Base-by-base conservation (phyloP, 1,284 basidiomycete genomes). In the Wolfiporia cocos region DNA sequence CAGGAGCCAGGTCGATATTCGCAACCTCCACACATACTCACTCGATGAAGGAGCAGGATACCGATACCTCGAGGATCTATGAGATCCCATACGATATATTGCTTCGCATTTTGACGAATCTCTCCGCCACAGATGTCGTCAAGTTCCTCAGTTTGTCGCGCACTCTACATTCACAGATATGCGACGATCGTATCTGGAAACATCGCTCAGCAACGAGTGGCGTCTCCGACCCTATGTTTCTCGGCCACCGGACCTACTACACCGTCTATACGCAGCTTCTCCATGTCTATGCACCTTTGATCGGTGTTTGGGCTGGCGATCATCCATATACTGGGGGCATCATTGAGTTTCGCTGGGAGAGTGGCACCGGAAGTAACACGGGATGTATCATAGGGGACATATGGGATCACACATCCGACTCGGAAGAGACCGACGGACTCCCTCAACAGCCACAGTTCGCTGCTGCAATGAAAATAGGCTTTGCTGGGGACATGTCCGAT, bases 221-320 rank as follows among this genome's bases (percentile, higher is more conserved):
- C 36, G 41, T 52, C 22, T 30, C 35, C 15, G 39, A 49, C 24
- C 39, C 38, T 7, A 35, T 34, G 15, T 5, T 22, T 17, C 52
- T 52, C 30, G 34, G 33, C 21, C 39, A 37, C 5, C 48, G 49
- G n/a, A 50, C 52, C 10, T 57, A 49, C 40, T 41, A 46, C 29
- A 41, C 35, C 26, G 43, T 55, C 15, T 57, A 54, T 34, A 47
- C 44, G 3, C 48, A 47, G 5, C 43, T 55, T 24, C 44, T 57
- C 5, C 50, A 53, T 30, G 33, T 26, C 17, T 57, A 55, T 37
- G 51, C 49, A 6, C 39, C 52, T 2, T 37, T 57, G 0, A 38
- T 57, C 5, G 53, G 55, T 2, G 37, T 54, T 2, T 57, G 55
- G 55, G 54, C 53, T 22, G 52, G 52, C 38, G 55, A 57, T 31